A percentile compares a stretch with the other conserved stretches of the same genome.
These are phyloP conservation scores for Leccinum uliginosum DNA, from an alignment of 768 basidiomycete species.

Conservation along the genomic window DNA sequence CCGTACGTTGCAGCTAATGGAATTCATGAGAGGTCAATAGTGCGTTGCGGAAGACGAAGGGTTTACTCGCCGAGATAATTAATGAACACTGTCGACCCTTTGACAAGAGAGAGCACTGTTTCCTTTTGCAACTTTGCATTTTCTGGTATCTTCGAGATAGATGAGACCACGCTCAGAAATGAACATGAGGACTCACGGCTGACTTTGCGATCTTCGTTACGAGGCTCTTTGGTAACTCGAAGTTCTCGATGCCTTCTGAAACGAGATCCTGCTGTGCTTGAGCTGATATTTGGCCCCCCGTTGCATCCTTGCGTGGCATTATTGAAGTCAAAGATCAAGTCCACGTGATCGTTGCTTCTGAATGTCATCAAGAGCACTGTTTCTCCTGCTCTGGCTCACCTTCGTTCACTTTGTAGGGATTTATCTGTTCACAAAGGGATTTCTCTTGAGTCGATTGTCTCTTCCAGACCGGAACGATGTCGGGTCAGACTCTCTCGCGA, in stretches of 20 bases:
- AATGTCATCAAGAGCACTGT: slow-evolving; percentile 13
- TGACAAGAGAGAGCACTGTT: slow-evolving; percentile 76
- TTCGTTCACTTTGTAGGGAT: slow-evolving; percentile 73
- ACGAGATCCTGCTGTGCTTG: slow-evolving; percentile 77
- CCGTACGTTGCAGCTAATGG: slow-evolving; percentile 44
- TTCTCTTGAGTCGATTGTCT: slow-evolving; percentile 70
- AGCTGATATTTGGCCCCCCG: slow-evolving; percentile 54
- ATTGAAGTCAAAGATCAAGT: neutral
- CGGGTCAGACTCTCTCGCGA: slow-evolving; percentile 39
- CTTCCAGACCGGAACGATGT: slow-evolving; percentile 35
- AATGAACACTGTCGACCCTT: slow-evolving; percentile 92
- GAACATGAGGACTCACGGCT: slow-evolving; percentile 47
- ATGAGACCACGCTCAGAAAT: neutral
- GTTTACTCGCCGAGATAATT: slow-evolving; percentile 74
- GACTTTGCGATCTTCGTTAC: slow-evolving; percentile 85
- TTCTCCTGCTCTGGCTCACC: slow-evolving; percentile 53
- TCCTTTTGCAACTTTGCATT: slow-evolving; percentile 89
- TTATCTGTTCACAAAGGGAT: slow-evolving; percentile 88
- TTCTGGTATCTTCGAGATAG: slow-evolving; percentile 63
- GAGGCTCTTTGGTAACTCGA: slow-evolving; percentile 78
- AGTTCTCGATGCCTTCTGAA: slow-evolving; percentile 85
- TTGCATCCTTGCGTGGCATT: slow-evolving; percentile 72
- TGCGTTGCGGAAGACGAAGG: neutral
- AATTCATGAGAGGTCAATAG: slow-evolving; percentile 1
- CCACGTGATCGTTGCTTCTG: neutral